A percentile compares a stretch with the other conserved stretches of the same genome.
Conservation (phyloP, 225 moss, liverwort and hornwort species). For the Polytrichum commune region DNA sequence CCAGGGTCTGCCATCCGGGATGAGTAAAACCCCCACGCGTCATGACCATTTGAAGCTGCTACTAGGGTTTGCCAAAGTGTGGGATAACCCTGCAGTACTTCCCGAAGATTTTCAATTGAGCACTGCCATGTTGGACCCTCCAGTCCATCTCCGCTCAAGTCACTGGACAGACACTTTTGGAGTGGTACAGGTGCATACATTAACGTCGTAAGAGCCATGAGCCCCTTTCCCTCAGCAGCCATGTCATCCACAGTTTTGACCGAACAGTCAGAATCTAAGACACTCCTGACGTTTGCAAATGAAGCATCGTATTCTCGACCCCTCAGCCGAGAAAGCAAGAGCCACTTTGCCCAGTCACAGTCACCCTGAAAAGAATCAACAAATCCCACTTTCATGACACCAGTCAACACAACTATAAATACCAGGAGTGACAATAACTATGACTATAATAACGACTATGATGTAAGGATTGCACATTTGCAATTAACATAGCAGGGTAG, state of each 20-base stretch:
- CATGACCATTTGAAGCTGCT: slow-evolving; percentile 31
- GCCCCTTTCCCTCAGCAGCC: slow-evolving; percentile 55
- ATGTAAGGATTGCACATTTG: too few species aligned
- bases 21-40: slow-evolving; percentile 35
- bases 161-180: slow-evolving; percentile 53
- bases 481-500: too few species aligned
- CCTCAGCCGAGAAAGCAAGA: slow-evolving; percentile 51
- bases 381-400: slow-evolving; percentile 8
- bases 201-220: slow-evolving; percentile 62
- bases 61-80: slow-evolving; percentile 56
- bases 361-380: slow-evolving; percentile 40
- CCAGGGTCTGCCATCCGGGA: slow-evolving; percentile 37
- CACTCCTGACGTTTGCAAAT: slow-evolving; percentile 55
- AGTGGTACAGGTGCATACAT: slow-evolving; percentile 69
- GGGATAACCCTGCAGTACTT: slow-evolving; percentile 45
- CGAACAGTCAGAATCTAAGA: slow-evolving; percentile 25
- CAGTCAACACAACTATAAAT: neutral
- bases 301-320: slow-evolving; percentile 73
- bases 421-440: too few species aligned
- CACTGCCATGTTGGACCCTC: slow-evolving; percentile 55
- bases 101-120: slow-evolving; percentile 46
- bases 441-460: too few species aligned
- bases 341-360: slow-evolving; percentile 73
- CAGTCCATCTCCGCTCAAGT: slow-evolving; percentile 30
- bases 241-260: slow-evolving; percentile 48